phyloP scores from a whole-genome alignment of 2,329 filamentous ascomycete species.

The Domatiomyces catenatus region DNA sequence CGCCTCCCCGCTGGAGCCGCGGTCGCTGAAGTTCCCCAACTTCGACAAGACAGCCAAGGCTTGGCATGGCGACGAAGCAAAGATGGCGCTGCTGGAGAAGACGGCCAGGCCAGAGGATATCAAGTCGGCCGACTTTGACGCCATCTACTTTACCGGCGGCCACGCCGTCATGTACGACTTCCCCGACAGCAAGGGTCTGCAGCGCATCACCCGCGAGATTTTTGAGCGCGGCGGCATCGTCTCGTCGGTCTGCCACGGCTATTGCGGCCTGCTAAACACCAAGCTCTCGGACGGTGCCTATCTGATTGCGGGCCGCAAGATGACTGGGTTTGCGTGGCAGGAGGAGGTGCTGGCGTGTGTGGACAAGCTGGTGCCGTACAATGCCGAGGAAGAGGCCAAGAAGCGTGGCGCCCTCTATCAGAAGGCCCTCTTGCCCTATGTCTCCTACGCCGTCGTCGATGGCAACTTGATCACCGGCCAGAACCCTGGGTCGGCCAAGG shows the following conservation, averaged over 20 bases:
- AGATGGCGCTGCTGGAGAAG: conserved; percentile 50
- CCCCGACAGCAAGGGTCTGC: conserved; percentile 25
- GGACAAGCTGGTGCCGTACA: background rate
- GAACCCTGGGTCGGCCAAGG: conserved; percentile 9
- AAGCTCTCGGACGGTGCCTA: conserved; percentile 28
- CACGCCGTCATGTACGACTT: conserved; percentile 41
- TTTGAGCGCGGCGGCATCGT: conserved; percentile 34
- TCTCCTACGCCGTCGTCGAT: conserved; percentile 8
- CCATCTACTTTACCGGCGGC: conserved; percentile 44
- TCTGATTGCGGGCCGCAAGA: conserved; percentile 26
- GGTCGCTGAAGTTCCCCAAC: conserved; percentile 40
- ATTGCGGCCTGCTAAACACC: conserved; percentile 31
- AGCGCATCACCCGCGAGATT: conserved; percentile 33
- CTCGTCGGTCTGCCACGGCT: conserved; percentile 35
- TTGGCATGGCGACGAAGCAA: conserved; percentile 39
- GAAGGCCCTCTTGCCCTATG: background rate
- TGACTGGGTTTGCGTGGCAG: conserved; percentile 34
- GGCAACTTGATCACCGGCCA: conserved; percentile 8
- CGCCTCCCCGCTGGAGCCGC: conserved; percentile 33
- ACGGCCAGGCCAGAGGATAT: conserved; percentile 40
- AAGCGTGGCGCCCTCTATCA: background rate
- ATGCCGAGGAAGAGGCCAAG: background rate
- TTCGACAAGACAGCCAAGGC: conserved; percentile 37
- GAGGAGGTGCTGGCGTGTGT: conserved; percentile 24
- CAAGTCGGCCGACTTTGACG: conserved; percentile 46